Evolutionary conservation across 352 stramenopile species (phyloP), one percentile per base, ranked within the genome.

Genomic region (Phytophthora hibernalis): DNA sequence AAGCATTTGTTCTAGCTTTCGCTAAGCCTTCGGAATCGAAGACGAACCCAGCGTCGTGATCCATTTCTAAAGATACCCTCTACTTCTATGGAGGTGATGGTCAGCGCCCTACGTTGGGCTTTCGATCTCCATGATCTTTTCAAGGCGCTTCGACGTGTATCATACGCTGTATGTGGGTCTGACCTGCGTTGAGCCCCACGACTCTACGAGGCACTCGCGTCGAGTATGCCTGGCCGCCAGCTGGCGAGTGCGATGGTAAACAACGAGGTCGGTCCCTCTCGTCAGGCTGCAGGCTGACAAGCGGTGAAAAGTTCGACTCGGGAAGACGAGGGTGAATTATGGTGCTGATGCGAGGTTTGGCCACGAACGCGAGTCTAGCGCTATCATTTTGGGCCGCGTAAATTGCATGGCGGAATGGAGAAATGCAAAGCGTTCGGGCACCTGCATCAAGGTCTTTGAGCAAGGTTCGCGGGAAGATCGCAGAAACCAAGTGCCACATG

Each of bases 381-480:
- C 26, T 7, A 31, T 31, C 26, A 31, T 31, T 31, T 31, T 31
- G 26, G n/a, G 26, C 31, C 13, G 13, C 10, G 16, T 11, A 13
- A 5, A 11, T 38, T 38, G 31, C 31, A 5, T 38, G 31, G 31
- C 5, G 31, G 1, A 38, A 38, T 38, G 31, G 2, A 37, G 31
- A 10, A 13, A 37, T 42, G 35, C 35, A 42, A 42, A 42, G 35
- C 12, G 6, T 42, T 13, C 37, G 15, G 15, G 8, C 31, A 38
- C 31, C 31, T 38, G 31, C 30, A n/a, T 49, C 24, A 50, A 57
- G 37, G 15, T 57, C 15, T 57, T 45, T 21, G 20, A 35, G 59
- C 54, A 65, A 60, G 5, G 35, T 58, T 63, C 47, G 42, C 26
- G 52, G 43, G 53, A 69, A 69, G 35, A 60, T 48, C 38, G 22